These are phyloP conservation scores for Blattamonas nauphoetae DNA, from an alignment of 78 protist genomes.

Conservation along the genomic window DNA sequence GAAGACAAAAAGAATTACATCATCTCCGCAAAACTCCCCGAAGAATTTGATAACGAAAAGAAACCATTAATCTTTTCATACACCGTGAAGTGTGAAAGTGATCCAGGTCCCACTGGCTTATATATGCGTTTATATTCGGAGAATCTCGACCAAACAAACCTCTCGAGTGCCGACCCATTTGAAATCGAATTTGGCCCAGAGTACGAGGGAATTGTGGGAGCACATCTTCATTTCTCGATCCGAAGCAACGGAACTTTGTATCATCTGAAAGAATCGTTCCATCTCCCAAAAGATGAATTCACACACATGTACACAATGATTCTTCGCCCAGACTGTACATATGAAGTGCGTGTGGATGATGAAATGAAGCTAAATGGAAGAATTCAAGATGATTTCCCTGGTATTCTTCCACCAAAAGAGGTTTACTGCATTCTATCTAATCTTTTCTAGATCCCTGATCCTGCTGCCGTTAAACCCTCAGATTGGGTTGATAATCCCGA, in stretches of 20 bases:
- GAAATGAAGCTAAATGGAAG: slow-evolving; percentile 31
- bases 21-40: slow-evolving; percentile 12
- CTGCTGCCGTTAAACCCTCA: slow-evolving; percentile 77
- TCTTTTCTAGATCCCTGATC: slow-evolving; percentile 42
- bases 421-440: neutral
- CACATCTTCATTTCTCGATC: neutral
- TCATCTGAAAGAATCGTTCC: neutral
- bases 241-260: neutral
- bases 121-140: slow-evolving; percentile 80
- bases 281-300: slow-evolving; percentile 57
- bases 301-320: slow-evolving; percentile 94
- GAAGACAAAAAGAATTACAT: slow-evolving; percentile 17
- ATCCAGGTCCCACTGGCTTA: slow-evolving; percentile 62
- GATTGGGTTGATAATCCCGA: slow-evolving; percentile 69
- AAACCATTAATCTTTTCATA: slow-evolving; percentile 39
- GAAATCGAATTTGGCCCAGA: slow-evolving; percentile 90
- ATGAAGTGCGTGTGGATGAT: slow-evolving; percentile 72
- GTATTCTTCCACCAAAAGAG: neutral
- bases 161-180: slow-evolving; percentile 68
- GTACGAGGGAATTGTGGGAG: slow-evolving; percentile 57
- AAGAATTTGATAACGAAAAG: neutral
- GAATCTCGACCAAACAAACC: slow-evolving; percentile 36
- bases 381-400: neutral
- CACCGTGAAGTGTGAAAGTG: slow-evolving; percentile 80
- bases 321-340: slow-evolving; percentile 80